Evolutionary conservation across 1,139 yeast genomes (phyloP).

Genomic region (Hansenula lynferdii): DNA sequence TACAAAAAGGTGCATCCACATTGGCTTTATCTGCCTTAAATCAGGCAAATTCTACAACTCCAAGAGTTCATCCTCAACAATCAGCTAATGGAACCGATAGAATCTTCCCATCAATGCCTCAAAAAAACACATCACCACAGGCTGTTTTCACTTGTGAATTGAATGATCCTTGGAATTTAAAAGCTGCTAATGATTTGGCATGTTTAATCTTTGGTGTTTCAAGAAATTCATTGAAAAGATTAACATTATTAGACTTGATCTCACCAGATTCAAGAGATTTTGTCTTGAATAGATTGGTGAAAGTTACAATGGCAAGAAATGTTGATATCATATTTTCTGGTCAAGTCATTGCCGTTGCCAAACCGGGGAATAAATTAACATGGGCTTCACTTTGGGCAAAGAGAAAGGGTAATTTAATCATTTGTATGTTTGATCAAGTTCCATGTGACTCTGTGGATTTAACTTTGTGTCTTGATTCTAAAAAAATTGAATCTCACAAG

Average conservation of each 20-base stretch:
- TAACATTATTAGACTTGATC: conserved; percentile 70
- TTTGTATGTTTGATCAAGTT: conserved; percentile 85
- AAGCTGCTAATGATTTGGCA: conserved; percentile 87
- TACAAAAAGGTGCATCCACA: conserved; percentile 32
- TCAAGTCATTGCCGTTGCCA: conserved; percentile 43
- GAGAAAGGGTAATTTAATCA: conserved; percentile 60
- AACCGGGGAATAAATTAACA: conserved; percentile 46
- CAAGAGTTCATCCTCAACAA: background rate
- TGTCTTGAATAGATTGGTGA: conserved; percentile 51
- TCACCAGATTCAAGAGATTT: conserved; percentile 70
- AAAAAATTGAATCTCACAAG: conserved; percentile 15
- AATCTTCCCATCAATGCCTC: conserved; percentile 54
- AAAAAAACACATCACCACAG: conserved; percentile 66
- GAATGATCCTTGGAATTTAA: conserved; percentile 74
- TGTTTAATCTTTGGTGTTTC: conserved; percentile 84
- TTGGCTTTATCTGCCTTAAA: conserved; percentile 36
- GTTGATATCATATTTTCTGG: conserved; percentile 50
- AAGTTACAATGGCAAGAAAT: conserved; percentile 19
- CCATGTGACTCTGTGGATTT: conserved; percentile 77
- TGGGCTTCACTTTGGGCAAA: conserved; percentile 93
- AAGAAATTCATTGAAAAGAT: conserved; percentile 53
- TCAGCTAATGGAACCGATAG: conserved; percentile 15
- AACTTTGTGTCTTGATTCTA: conserved; percentile 20
- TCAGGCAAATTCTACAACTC: conserved; percentile 5
- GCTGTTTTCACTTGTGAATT: conserved; percentile 80